Evolutionary conservation across 495 filamentous ascomycete species (phyloP), one percentile per base, ranked within the genome.

Genomic region (Aspergillus funiculosus): DNA sequence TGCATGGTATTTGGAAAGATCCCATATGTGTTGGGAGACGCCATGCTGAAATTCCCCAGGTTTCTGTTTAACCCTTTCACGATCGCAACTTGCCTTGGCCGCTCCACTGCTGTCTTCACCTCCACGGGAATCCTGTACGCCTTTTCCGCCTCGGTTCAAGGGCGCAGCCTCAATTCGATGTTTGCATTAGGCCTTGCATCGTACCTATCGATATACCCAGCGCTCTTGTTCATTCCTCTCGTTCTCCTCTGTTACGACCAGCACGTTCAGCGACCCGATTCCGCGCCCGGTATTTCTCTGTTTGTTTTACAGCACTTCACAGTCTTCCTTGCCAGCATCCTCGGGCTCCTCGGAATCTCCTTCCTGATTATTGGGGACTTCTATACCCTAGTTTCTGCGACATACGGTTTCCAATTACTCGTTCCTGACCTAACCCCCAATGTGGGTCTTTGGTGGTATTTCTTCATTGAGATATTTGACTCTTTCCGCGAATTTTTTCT

Each of bases 391-490:
- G 65, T 97, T 5, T 68, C 76, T 2, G 86, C 89, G 8, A 95
- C 91, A 1, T 98, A 98, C 59, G 88, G 90, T 43, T 85, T 94
- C 19, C 89, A 91, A 54, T 74, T 98, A 10, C 79, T 92, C 3
- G 80, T 98, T 3, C 89, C 89, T 1, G 94, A 97, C 66, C 72
- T 98, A 31, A 91, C 91, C 0, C 92, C 92, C 17, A 98, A 97
- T 52, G 82, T 94, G 28, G 92, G 92, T 1, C 75, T 98, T 0
- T 98, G 92, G 92, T 98, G 92, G 92, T 98, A 98, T 68, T 98
- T 97, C 66, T 97, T 98, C 68, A 94, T 91, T 54, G 92, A 98
- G 67, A 98, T 98, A 80, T 98, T 98, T 61, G 92, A 98, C 64
- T 91, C 89, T 4, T 98, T 98, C 75, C 81, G 92, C 17, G 83